Conservation (phyloP, 805 yeast genomes). For the Hagleromyces aurorensis region DNA sequence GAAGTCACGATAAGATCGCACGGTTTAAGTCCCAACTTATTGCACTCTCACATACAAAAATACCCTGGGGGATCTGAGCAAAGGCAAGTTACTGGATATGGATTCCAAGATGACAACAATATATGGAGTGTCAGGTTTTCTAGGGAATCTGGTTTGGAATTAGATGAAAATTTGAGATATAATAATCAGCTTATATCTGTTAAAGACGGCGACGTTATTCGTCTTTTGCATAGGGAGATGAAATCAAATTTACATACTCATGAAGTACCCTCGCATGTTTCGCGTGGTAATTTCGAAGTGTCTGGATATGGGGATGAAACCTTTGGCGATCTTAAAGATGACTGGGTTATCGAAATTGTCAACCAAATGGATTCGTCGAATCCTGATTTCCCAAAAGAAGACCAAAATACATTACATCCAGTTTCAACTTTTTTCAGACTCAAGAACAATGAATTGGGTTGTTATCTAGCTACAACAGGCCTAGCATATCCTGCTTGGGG, state of each 20-base stretch:
- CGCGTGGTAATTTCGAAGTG: constrained; percentile 49
- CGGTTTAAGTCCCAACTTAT: constrained; percentile 64
- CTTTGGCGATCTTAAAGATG: constrained; percentile 64
- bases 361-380: constrained; percentile 42
- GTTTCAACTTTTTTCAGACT: constrained; percentile 78
- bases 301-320: constrained; percentile 64
- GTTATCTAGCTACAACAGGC: constrained; percentile 83
- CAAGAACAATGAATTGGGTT: constrained; percentile 57
- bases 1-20: constrained; percentile 44
- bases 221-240: constrained; percentile 57
- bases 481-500: constrained; percentile 90
- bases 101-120: constrained; percentile 67
- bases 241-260: constrained; percentile 68
- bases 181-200: constrained; percentile 26
- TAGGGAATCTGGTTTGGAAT: constrained; percentile 30
- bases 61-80: constrained; percentile 75
- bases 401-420: constrained; percentile 56
- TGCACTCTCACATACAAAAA: constrained; percentile 66
- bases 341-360: constrained; percentile 67
- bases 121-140: constrained; percentile 55
- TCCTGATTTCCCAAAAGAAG: constrained; percentile 34
- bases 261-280: constrained; percentile 53
- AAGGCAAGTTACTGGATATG: constrained; percentile 73
- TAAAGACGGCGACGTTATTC: constrained; percentile 50
- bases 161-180: constrained; percentile 26